Conservation (phyloP, 2,329 filamentous ascomycete genomes). For the Ascochyta lentis region DNA sequence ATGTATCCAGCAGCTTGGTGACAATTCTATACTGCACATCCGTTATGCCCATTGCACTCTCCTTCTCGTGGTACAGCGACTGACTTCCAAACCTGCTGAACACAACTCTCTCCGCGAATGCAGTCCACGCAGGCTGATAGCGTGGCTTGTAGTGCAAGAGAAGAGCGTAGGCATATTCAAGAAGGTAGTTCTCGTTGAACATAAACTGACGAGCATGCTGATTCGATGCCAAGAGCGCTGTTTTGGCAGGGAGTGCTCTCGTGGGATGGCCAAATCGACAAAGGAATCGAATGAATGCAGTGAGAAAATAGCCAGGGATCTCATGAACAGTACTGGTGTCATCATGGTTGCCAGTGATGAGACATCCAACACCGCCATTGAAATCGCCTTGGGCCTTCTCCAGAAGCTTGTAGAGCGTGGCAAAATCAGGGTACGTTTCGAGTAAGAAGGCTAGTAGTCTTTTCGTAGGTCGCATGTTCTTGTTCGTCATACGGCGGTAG, state of each 20-base stretch:
- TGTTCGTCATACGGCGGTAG: slow-evolving; percentile 63
- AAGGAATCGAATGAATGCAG: slow-evolving; percentile 40
- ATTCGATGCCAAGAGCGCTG: slow-evolving; percentile 16
- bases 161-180: slow-evolving; percentile 41
- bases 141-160: slow-evolving; percentile 30
- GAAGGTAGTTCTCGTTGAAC: slow-evolving; percentile 31
- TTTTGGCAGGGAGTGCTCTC: slow-evolving; percentile 7
- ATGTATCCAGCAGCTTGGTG: slow-evolving; percentile 31
- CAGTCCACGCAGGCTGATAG: slow-evolving; percentile 41
- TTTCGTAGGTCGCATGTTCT: slow-evolving; percentile 58
- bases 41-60: slow-evolving; percentile 12
- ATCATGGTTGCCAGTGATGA: slow-evolving; percentile 30
- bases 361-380: slow-evolving; percentile 28
- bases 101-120: slow-evolving; percentile 34
- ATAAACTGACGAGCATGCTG: slow-evolving; percentile 28
- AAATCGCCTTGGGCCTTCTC: slow-evolving; percentile 24
- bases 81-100: slow-evolving; percentile 12
- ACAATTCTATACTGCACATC: slow-evolving; percentile 33
- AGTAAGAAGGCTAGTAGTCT: slow-evolving; percentile 64
- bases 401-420: slow-evolving; percentile 28
- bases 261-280: slow-evolving; percentile 39
- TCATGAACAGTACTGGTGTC: slow-evolving; percentile 7
- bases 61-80: background rate
- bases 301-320: slow-evolving; percentile 36
- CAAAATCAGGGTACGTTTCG: slow-evolving; percentile 40